phyloP scores from a whole-genome alignment of 495 filamentous ascomycete genomes.

The Oleoguttula mirabilis region DNA sequence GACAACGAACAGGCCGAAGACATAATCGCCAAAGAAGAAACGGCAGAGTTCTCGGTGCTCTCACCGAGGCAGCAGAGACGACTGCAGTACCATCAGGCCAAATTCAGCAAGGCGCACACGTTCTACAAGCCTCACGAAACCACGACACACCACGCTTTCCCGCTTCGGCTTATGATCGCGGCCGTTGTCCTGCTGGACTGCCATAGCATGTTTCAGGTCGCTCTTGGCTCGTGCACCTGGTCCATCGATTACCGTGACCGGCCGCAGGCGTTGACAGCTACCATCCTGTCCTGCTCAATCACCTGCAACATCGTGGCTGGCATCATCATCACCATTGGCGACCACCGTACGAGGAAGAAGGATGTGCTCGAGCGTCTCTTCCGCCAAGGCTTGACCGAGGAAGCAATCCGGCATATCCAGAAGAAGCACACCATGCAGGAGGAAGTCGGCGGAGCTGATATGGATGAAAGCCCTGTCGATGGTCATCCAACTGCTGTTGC shows the following conservation, averaged over 20 bases:
- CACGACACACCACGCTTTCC: constrained; percentile 65
- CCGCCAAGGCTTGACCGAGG: constrained; percentile 57
- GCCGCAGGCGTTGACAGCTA: constrained; percentile 58
- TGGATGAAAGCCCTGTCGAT: no score
- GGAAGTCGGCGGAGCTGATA: not conserved
- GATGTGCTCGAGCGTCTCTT: constrained; percentile 64
- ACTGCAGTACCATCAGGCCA: constrained; percentile 59
- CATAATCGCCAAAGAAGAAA: constrained; percentile 23
- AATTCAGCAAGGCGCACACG: constrained; percentile 63
- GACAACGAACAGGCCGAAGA: constrained; percentile 25
- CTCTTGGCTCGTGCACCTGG: constrained; percentile 64
- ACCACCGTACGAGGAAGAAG: constrained; percentile 63
- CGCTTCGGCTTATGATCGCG: constrained; percentile 53
- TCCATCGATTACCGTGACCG: constrained; percentile 51
- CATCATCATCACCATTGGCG: constrained; percentile 59
- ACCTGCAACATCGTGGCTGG: constrained; percentile 59
- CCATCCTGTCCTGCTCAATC: constrained; percentile 67
- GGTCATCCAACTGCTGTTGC: no score
- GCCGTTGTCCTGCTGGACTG: constrained; percentile 64
- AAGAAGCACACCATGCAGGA: not conserved
- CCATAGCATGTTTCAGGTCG: constrained; percentile 62
- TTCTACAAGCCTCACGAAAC: constrained; percentile 84
- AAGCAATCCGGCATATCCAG: constrained; percentile 48
- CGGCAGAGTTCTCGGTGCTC: constrained; percentile 48
- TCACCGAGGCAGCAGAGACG: constrained; percentile 47